These are phyloP conservation scores for Heimioporus sp. DNA, from an alignment of 768 basidiomycete genomes.

Conservation along the genomic window DNA sequence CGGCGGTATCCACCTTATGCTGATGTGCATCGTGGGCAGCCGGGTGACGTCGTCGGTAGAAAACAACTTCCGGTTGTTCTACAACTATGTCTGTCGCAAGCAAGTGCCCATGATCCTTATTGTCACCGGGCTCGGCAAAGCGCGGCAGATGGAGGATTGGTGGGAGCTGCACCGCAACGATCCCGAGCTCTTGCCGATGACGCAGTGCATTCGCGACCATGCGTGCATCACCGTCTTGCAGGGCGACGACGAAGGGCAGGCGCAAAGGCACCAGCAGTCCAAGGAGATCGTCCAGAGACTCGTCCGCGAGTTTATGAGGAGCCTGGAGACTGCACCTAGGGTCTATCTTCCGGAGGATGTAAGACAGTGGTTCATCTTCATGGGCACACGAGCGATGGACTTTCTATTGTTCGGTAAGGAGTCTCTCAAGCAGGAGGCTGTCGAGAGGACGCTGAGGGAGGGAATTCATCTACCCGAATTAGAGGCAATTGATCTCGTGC, in stretches of 20 bases:
- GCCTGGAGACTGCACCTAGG: neutral
- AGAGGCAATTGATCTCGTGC: constrained; percentile 7
- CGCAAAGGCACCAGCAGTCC: constrained; percentile 17
- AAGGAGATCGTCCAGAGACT: constrained; percentile 6
- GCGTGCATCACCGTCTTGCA: constrained; percentile 31
- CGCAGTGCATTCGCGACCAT: constrained; percentile 11
- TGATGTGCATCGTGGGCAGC: constrained; percentile 39
- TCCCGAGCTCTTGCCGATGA: constrained; percentile 7
- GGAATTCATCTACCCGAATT: constrained; percentile 3
- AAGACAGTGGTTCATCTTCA: constrained; percentile 12
- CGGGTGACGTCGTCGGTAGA: constrained; percentile 30
- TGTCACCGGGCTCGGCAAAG: constrained; percentile 38
- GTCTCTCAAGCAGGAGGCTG: constrained; percentile 7
- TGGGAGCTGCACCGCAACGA: constrained; percentile 25
- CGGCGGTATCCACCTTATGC: constrained; percentile 39
- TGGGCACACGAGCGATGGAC: constrained; percentile 15
- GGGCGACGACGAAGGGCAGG: constrained; percentile 18
- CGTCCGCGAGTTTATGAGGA: constrained; percentile 7
- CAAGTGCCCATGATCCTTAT: constrained; percentile 37
- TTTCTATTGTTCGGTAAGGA: constrained; percentile 9
- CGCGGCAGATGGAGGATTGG: constrained; percentile 32
- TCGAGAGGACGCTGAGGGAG: constrained; percentile 13
- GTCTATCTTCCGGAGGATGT: constrained; percentile 10
- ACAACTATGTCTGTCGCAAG: constrained; percentile 35
- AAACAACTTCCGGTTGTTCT: constrained; percentile 38